Conservation (phyloP, 768 basidiomycete genomes). For the Termitomyces sp. region DNA sequence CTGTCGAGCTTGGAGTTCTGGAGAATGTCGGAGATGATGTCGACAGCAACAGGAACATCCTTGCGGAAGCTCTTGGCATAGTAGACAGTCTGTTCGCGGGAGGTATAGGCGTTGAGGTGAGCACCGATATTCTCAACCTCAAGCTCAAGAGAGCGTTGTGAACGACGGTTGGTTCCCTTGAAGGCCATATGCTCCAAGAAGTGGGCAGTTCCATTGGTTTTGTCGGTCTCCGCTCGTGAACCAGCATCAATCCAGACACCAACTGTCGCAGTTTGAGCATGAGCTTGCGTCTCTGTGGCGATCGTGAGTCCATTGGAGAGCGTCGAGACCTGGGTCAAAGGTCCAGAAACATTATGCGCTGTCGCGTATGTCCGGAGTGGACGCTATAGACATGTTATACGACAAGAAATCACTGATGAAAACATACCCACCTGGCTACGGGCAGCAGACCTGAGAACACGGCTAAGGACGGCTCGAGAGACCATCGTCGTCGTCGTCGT, state of each 20-base stretch:
- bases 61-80: constrained; percentile 98
- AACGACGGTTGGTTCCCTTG: constrained; percentile 88
- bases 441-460: constrained; percentile 19
- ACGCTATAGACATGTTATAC: constrained; percentile 6
- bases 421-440: constrained; percentile 13
- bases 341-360: constrained; percentile 55
- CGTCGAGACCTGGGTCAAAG: constrained; percentile 86
- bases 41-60: constrained; percentile 85
- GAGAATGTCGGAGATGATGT: constrained; percentile 97
- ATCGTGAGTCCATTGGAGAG: constrained; percentile 94
- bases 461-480: constrained; percentile 23
- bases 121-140: constrained; percentile 98
- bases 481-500: constrained; percentile 23
- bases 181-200: constrained; percentile 99
- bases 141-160: constrained; percentile 87
- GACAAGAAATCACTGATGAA: not conserved
- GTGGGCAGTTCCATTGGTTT: constrained; percentile 94
- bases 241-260: constrained; percentile 99
- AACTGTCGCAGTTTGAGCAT: constrained; percentile 95
- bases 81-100: constrained; percentile 98
- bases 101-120: constrained; percentile 97
- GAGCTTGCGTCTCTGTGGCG: constrained; percentile 85
- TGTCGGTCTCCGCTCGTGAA: constrained; percentile 91
- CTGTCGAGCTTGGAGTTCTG: constrained; percentile 93
- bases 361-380: constrained; percentile 67